Base-by-base conservation (phyloP, 768 basidiomycete species). In the Lentinula edodes region DNA sequence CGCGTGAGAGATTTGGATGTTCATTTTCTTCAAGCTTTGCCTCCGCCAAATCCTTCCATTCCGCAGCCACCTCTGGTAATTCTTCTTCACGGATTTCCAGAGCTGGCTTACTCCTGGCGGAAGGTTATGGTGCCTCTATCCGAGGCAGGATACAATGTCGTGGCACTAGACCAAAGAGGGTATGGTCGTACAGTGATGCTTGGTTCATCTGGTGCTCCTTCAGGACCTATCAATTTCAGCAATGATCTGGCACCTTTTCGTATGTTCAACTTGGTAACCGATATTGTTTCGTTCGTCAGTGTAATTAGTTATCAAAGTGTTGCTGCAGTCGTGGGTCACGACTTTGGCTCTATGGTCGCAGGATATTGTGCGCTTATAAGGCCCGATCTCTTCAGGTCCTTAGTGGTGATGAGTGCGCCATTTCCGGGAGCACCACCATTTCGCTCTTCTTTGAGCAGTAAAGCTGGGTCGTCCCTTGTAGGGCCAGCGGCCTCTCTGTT, bases 71-170 rank as follows among this genome's bases (percentile, higher is more conserved):
- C 81, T 0, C 75, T 88, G 13, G 66, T 87, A 51, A 58, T 88
- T 35, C 80, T 89, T 23, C 68, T 88, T 1, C 86, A 88, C 63
- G 87, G 86, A 45, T 88, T 88, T 68, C 86, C 86, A 9, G 86
- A 88, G 66, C 75, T 88, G 6, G 80, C 85, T 2, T 85, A 83
- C 67, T 87, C 85, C 7, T 88, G 85, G 84, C 76, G 87, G 13
- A 84, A 85, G 62, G 62, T 87, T 39, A 75, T 88, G 36, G 65
- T 71, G 0, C 83, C 83, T 0, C 75, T 88, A 28, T 68, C 81
- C 0, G 64, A 71, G 5, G 73, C 75, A 2, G 86, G 86, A 1
- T 87, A 81, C 70, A 77, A 81, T 58, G 85, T 87, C 66, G 80
- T 88, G 50, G 86, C 86, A 0, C 84, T 85, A 6, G 87, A 89